A percentile compares a stretch with the other conserved stretches of the same genome.
Evolutionary conservation across 371 early-diverging fungal genomes (phyloP).

Genomic region (Mortierella sp.): DNA sequence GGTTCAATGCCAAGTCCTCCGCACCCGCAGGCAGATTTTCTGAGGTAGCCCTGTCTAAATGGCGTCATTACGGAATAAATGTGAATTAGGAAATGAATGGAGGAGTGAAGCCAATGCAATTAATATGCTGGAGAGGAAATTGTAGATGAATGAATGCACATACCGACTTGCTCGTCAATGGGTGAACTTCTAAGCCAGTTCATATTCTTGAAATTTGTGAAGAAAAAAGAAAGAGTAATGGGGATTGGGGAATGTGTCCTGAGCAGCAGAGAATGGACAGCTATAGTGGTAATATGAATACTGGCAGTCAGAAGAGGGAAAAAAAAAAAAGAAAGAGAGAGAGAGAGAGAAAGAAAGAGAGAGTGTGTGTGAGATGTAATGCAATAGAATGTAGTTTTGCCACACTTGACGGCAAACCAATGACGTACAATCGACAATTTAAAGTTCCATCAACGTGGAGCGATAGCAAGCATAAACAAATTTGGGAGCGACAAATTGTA

Average conservation of each 20-base stretch:
- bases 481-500: no score
- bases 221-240: neutral
- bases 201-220: neutral
- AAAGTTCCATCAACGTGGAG: neutral
- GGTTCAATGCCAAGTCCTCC: constrained; percentile 83
- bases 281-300: no score
- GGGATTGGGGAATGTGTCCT: neutral
- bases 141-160: neutral
- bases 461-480: neutral
- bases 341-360: no score
- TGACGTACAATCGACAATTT: neutral
- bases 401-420: neutral
- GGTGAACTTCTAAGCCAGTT: constrained; percentile 56
- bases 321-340: neutral
- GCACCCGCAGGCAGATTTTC: constrained; percentile 88
- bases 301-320: neutral
- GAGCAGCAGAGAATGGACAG: neutral
- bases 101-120: neutral
- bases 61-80: neutral
- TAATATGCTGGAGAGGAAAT: neutral
- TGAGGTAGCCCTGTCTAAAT: constrained; percentile 86
- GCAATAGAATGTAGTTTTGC: no score
- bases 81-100: neutral
- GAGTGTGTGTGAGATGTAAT: no score
- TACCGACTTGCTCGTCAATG: constrained; percentile 69